A percentile compares a stretch with the other conserved stretches of the same genome.
These are phyloP conservation scores for Lepraria neglecta DNA, from an alignment of 495 filamentous ascomycete species.

Conservation along the genomic window DNA sequence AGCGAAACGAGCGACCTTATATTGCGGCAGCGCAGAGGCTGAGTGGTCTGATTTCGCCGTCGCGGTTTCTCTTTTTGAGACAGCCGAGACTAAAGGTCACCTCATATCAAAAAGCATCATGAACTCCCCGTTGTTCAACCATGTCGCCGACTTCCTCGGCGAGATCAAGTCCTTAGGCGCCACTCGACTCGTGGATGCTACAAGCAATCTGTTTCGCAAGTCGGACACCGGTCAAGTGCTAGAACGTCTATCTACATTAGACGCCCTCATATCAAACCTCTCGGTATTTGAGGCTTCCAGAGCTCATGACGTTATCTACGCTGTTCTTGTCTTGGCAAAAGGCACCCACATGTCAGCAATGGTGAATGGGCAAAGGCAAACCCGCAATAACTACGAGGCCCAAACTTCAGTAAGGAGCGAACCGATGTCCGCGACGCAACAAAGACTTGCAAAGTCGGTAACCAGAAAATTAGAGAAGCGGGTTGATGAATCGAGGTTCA, in stretches of 20 bases:
- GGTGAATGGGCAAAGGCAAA: neutral
- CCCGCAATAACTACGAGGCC: neutral
- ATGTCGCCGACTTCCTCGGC: slow-evolving; percentile 20
- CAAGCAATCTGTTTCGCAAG: slow-evolving; percentile 27
- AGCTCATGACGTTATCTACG: slow-evolving; percentile 28
- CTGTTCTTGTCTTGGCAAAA: slow-evolving; percentile 26
- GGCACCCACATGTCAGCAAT: slow-evolving; percentile 9
- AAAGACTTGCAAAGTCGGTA: slow-evolving; percentile 9
- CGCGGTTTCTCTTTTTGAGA: slow-evolving; percentile 10
- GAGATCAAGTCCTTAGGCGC: slow-evolving; percentile 23
- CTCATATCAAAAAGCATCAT: neutral
- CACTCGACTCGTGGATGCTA: slow-evolving; percentile 24
- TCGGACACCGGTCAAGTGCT: neutral
- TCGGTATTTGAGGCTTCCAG: slow-evolving; percentile 28
- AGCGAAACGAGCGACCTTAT: slow-evolving; percentile 14
- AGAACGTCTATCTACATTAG: slow-evolving; percentile 24
- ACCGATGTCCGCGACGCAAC: no score
- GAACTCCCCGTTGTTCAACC: slow-evolving; percentile 6
- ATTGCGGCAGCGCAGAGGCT: neutral
- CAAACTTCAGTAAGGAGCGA: no score
- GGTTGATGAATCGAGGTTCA: slow-evolving; percentile 5
- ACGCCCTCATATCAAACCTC: slow-evolving; percentile 29
- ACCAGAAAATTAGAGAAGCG: neutral
- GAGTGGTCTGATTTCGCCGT: slow-evolving; percentile 14
- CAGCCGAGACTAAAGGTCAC: neutral